phyloP scores from a whole-genome alignment of 768 basidiomycete species.

The Zangia roseola region DNA sequence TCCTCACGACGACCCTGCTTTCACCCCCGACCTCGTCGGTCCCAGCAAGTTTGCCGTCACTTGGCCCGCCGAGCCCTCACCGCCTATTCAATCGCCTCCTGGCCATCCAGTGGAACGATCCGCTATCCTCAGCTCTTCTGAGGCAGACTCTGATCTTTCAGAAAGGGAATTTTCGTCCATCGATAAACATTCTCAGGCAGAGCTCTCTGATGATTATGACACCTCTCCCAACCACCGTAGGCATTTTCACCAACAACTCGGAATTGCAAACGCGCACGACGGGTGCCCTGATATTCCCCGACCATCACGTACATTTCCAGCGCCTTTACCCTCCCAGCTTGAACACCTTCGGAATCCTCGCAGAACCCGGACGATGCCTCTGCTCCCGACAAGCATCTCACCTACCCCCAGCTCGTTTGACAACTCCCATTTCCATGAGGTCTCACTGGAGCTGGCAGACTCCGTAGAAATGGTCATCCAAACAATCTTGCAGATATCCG shows the following conservation, averaged over 20 bases:
- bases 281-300: constrained; percentile 41
- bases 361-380: constrained; percentile 26
- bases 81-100: constrained; percentile 37
- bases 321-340: constrained; percentile 80
- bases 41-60: constrained; percentile 60
- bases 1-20: constrained; percentile 40
- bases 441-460: constrained; percentile 88
- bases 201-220: constrained; percentile 34
- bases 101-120: constrained; percentile 37
- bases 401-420: constrained; percentile 21
- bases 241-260: constrained; percentile 25
- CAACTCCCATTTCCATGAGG: constrained; percentile 51
- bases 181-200: constrained; percentile 31
- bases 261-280: constrained; percentile 18
- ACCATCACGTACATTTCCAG: constrained; percentile 76
- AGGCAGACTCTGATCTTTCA: constrained; percentile 49
- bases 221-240: constrained; percentile 23
- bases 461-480: constrained; percentile 88
- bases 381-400: constrained; percentile 13
- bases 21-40: constrained; percentile 45
- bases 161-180: constrained; percentile 40
- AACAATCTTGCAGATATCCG: constrained; percentile 86
- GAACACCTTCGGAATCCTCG: constrained; percentile 71
- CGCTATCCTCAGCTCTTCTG: constrained; percentile 45
- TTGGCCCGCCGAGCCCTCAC: constrained; percentile 49